A percentile compares a stretch with the other conserved stretches of the same genome.
phyloP scores from a whole-genome alignment of 2,329 filamentous ascomycete genomes.

The Torrubiella hemipterigena region DNA sequence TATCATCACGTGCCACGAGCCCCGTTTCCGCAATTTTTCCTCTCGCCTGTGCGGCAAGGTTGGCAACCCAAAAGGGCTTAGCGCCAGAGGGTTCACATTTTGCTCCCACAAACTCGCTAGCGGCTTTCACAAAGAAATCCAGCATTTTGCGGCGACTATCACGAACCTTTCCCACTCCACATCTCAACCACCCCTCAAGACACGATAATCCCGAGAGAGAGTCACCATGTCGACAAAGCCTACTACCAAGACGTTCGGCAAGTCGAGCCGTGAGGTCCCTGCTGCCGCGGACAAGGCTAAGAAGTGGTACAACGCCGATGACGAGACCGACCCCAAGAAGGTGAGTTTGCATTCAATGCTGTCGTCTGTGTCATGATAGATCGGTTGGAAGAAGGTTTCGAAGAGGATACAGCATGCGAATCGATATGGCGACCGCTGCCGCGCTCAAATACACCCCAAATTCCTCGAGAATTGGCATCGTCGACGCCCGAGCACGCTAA shows the following conservation, averaged over 20 bases:
- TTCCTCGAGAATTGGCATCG: too few relatives aligned
- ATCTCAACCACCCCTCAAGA: conserved; percentile 27
- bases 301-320: conserved; percentile 98
- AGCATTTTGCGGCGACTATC: conserved; percentile 27
- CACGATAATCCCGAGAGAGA: conserved; percentile 31
- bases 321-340: conserved; percentile 82
- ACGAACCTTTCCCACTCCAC: conserved; percentile 20
- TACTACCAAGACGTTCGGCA: conserved; percentile 92
- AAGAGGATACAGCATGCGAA: too few relatives aligned
- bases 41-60: conserved; percentile 8
- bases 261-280: conserved; percentile 86
- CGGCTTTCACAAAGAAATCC: conserved; percentile 28
- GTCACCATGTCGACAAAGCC: conserved; percentile 63
- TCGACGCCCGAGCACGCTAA: too few relatives aligned
- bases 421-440: too few relatives aligned
- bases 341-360: too few relatives aligned
- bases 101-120: conserved; percentile 30
- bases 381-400: too few relatives aligned
- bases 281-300: conserved; percentile 81
- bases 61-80: conserved; percentile 17
- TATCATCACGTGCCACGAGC: conserved; percentile 24
- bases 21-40: conserved; percentile 15
- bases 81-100: conserved; percentile 30
- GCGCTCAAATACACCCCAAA: too few relatives aligned
- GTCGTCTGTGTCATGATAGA: too few relatives aligned